phyloP scores from a whole-genome alignment of 306 rosid genomes.

The Spatholobus suberectus region DNA sequence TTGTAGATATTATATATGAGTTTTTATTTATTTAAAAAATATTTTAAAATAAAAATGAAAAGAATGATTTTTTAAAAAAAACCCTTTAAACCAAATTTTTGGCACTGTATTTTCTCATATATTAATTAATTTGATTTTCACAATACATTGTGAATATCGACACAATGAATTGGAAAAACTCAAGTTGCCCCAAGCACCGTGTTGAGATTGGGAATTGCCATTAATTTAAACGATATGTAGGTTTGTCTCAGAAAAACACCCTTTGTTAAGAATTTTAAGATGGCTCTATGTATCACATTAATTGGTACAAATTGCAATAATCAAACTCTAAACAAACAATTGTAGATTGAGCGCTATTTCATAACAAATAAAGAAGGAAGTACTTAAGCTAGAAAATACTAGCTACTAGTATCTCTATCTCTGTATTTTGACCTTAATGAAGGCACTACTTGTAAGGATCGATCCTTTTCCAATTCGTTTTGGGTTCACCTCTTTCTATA shows the following conservation, averaged over 20 bases:
- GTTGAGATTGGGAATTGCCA: neutral
- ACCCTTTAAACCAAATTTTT: no score
- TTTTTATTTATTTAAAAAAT: no score
- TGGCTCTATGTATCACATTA: neutral
- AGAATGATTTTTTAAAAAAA: no score
- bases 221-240: neutral
- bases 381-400: neutral
- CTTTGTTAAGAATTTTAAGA: neutral
- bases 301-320: neutral
- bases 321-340: neutral
- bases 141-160: no score
- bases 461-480: constrained; percentile 28
- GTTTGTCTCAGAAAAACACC: neutral
- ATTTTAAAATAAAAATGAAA: no score
- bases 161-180: neutral
- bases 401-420: neutral
- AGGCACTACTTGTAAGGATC: constrained; percentile 21
- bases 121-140: no score
- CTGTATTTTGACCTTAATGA: neutral
- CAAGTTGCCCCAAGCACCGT: no score
- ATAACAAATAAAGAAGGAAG: neutral
- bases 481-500: constrained; percentile 9
- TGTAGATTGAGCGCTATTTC: neutral
- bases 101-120: no score
- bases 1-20: no score